Conservation (phyloP, 2,329 filamentous ascomycete genomes). For the Aspergillus fumigatiaffinis region DNA sequence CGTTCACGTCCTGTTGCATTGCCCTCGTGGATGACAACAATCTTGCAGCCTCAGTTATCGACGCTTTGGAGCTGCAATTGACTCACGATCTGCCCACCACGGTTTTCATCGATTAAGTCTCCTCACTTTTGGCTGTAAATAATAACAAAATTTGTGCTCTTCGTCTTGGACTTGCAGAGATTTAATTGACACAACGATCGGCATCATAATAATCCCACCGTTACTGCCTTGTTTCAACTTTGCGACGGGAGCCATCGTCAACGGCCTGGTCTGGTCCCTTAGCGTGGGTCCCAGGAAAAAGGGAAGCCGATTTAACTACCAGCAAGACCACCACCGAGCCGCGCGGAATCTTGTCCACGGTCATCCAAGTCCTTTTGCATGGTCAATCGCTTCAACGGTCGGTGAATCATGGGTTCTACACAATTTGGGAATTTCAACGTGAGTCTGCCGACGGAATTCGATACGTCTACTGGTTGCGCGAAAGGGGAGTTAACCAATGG, state of each 20-base stretch:
- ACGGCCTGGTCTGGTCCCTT: slow-evolving; percentile 9
- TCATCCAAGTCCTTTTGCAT: slow-evolving; percentile 4
- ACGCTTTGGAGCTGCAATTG: not conserved
- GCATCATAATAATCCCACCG: not conserved
- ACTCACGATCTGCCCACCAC: not conserved
- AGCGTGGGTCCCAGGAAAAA: slow-evolving; percentile 23
- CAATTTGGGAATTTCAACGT: slow-evolving; percentile 59
- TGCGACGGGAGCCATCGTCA: slow-evolving; percentile 22
- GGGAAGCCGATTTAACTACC: slow-evolving; percentile 11
- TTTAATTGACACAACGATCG: not conserved
- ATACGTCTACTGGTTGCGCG: slow-evolving; percentile 3
- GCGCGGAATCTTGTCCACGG: slow-evolving; percentile 1
- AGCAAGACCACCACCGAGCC: slow-evolving; percentile 4
- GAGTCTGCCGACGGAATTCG: slow-evolving; percentile 22
- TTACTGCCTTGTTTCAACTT: slow-evolving; percentile 12
- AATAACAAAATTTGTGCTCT: not conserved
- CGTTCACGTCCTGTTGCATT: not conserved
- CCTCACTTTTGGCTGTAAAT: not conserved
- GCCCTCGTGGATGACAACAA: not conserved
- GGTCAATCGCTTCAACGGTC: slow-evolving; percentile 9
- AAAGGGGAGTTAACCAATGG: slow-evolving; percentile 18
- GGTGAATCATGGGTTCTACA: slow-evolving; percentile 46
- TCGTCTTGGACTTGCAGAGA: not conserved
- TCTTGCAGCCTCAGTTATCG: no score
- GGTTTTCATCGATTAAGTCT: not conserved